Conservation (phyloP, 257 asterid genomes). For the Gentiana macrophylla region DNA sequence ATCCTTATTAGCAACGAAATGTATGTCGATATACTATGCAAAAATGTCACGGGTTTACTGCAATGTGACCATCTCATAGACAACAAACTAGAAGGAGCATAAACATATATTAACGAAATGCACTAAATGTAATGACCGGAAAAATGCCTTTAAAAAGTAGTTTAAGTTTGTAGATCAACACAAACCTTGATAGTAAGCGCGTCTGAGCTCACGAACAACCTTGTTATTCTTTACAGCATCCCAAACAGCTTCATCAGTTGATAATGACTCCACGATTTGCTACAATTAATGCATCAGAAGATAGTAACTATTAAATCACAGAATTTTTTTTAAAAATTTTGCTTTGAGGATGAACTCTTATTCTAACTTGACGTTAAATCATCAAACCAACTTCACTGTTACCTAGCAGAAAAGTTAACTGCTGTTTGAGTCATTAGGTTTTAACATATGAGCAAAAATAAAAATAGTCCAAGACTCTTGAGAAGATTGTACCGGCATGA, state of each 20-base stretch:
- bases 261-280: conserved; percentile 64
- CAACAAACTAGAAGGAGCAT: background rate
- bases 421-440: too few species aligned
- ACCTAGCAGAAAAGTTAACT: too few species aligned
- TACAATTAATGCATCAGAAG: conserved; percentile 10
- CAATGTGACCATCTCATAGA: too few species aligned
- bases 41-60: too few species aligned
- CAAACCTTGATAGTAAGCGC: conserved; percentile 38
- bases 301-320: background rate
- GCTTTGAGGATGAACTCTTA: too few species aligned
- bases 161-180: background rate
- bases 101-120: background rate
- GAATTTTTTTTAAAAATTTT: background rate
- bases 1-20: too few species aligned
- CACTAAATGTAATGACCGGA: background rate
- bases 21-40: too few species aligned
- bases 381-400: too few species aligned
- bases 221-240: conserved; percentile 67
- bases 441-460: too few species aligned
- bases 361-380: too few species aligned
- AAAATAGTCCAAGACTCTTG: too few species aligned
- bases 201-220: conserved; percentile 55
- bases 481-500: too few species aligned
- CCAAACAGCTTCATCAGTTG: conserved; percentile 75
- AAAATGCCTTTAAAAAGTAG: background rate